Percentiles rank a stretch among this genome's conserved stretches.
Evolutionary conservation across 1,139 yeast species (phyloP).

Genomic region (Sugiyamaella grinbergsii): DNA sequence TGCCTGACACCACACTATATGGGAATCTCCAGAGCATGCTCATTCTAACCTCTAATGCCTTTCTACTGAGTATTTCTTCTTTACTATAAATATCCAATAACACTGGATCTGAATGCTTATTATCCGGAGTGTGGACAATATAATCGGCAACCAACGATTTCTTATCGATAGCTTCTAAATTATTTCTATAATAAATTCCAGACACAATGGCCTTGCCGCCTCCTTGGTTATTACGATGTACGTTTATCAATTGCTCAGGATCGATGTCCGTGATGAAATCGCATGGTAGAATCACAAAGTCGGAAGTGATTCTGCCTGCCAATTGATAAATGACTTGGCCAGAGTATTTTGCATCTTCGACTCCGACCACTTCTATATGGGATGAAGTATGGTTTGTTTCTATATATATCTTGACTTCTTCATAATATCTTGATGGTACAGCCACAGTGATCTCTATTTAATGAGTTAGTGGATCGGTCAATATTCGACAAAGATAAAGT

Average conservation of each 20-base stretch:
- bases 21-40: conserved; percentile 92
- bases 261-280: conserved; percentile 91
- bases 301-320: conserved; percentile 48
- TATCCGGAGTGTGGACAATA: conserved; percentile 55
- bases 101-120: conserved; percentile 50
- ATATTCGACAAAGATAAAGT: too few relatives aligned
- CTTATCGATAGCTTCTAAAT: conserved; percentile 73
- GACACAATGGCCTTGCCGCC: conserved; percentile 62
- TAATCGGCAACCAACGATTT: conserved; percentile 66
- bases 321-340: conserved; percentile 66
- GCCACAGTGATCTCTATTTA: conserved; percentile 50
- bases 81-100: conserved; percentile 72
- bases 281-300: conserved; percentile 85
- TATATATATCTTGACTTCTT: conserved; percentile 27
- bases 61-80: conserved; percentile 65
- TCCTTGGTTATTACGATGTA: conserved; percentile 68
- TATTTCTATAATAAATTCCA: conserved; percentile 69
- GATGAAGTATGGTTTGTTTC: conserved; percentile 23
- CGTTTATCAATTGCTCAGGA: conserved; percentile 84
- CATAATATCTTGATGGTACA: conserved; percentile 40
- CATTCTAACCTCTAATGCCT: conserved; percentile 73
- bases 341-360: conserved; percentile 36
- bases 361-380: conserved; percentile 28
- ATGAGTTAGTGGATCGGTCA: not conserved
- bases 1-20: conserved; percentile 70